Evolutionary conservation across 2,329 filamentous ascomycete genomes (phyloP), one percentile per base, ranked within the genome.

Genomic region (Apiospora malaysiana): DNA sequence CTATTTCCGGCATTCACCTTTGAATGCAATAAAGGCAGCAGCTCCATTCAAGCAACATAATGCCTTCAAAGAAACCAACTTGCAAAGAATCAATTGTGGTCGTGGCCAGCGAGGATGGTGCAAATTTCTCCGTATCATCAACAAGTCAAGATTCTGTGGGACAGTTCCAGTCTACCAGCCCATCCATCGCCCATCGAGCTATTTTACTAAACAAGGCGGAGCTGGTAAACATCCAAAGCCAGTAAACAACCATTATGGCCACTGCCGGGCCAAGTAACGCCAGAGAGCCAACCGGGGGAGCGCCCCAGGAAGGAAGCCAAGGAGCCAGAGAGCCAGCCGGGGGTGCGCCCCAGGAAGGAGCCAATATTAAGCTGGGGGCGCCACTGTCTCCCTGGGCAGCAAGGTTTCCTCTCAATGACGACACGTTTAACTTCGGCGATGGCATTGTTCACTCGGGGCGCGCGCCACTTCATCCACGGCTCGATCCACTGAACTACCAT

Each of bases 401-500:
- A 46, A 67, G 40, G 6, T 67, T 43, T 18, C 40, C 18, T 4
- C 3, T 14, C 32, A 1, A 2, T 3, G 65, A 67, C 21, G 23
- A n/a, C 0, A 2, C 65, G 23, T 25, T 32, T 23, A 6, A 46
- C 16, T 25, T 67, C 5, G 65, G 65, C 12, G 65, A 43, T 45
- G 65, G 65, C 37, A 18, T 9, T 7, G 12, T 7, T 25, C 43
- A 67, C 12, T 67, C 65, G 7, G n/a, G 40, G n/a, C 4, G 0
- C 7, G 65, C 40, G 8, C 42, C 65, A n/a, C 12, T 46, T 6
- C 27, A 10, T 37, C 65, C 65, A 32, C 16, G n/a, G 10, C 12
- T 67, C 6, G 65, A 67, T 45, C 14, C 65, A 18, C 14, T 67
- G n/a, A 18, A 46, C 65, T 46, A 46, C 65, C 10, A 67, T 32